Evolutionary conservation across 1,284 basidiomycete species (phyloP), one percentile per base, ranked within the genome.

Genomic region (Sporisorium scitamineum): DNA sequence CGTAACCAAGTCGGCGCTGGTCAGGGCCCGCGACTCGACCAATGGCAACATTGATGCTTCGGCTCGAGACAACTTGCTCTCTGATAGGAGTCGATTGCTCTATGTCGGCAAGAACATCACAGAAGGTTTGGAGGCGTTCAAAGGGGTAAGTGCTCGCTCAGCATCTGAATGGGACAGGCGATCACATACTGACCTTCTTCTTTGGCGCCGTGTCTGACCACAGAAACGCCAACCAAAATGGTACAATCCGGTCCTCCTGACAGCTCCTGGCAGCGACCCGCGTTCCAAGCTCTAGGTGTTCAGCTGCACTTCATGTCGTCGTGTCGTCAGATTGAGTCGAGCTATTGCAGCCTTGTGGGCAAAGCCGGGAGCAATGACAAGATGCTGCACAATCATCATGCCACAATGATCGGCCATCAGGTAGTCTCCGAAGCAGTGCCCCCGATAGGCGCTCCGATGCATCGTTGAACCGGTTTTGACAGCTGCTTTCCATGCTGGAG

Each of bases 81-180:
- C 89, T 26, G 82, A 86, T 26, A 88, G 90, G 73, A 90, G 89
- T 76, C 87, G 87, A 68, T 87, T 89, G 20, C 86, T 90, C n/a
- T 92, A 90, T 79, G 86, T 85, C 1, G 91, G 93, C 32, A 87
- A 88, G 44, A 94, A 95, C 80, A 91, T 94, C 81, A 91, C 91
- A 87, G 88, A 89, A 79, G 89, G 89, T 2, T 82, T 89, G 11
- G 62, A 78, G 67, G 87, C 88, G 8, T 89, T 89, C 75, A 81
- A 83, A 51, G 87, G 88, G 82, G 88, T 88, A 79, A 73, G 86
- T 70, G 18, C 9, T 37, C 16, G 18, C 20, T 11, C 11, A 14
- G 32, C 31, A 22, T 22, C 14, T 34, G 32, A 20, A 20, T 51
- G 29, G 10, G 31, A 7, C 5, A 31, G 2, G 5, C 7, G 14